These are phyloP conservation scores for Syzygium aqueum DNA, from an alignment of 345 rosid genomes.

Conservation along the genomic window DNA sequence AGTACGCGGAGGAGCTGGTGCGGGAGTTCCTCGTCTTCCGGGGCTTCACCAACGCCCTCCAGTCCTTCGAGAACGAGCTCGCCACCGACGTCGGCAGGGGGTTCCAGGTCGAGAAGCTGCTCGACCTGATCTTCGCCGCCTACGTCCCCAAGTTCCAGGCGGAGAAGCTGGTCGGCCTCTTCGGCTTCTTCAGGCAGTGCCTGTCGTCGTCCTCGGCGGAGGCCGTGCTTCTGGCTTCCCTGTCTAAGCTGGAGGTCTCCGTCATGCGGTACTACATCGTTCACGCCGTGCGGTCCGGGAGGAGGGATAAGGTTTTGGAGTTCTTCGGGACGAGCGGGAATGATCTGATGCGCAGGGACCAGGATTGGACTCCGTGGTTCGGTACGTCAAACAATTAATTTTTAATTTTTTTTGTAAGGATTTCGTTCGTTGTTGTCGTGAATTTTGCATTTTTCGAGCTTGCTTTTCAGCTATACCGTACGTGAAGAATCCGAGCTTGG, in stretches of 20 bases:
- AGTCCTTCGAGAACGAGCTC: constrained; percentile 48
- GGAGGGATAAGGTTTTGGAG: constrained; percentile 47
- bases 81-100: constrained; percentile 55
- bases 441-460: background rate
- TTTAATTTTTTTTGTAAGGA: background rate
- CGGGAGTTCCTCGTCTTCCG: constrained; percentile 60
- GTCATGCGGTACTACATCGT: constrained; percentile 41
- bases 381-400: constrained; percentile 27
- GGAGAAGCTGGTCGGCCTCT: constrained; percentile 35
- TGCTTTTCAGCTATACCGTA: constrained; percentile 47
- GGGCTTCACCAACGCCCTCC: constrained; percentile 53
- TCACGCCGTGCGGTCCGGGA: constrained; percentile 32
- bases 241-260: constrained; percentile 40
- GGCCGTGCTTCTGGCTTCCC: constrained; percentile 16
- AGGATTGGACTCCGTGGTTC: constrained; percentile 60
- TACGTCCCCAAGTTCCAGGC: constrained; percentile 54
- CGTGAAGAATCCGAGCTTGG: constrained; percentile 49
- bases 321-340: constrained; percentile 42
- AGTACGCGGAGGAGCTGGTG: constrained; percentile 59
- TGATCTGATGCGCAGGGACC: constrained; percentile 33
- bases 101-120: constrained; percentile 46
- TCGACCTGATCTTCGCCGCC: constrained; percentile 45
- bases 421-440: background rate
- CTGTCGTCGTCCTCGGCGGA: constrained; percentile 37
- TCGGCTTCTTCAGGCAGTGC: constrained; percentile 45